Evolutionary conservation across 441 rosid genomes (phyloP), one percentile per base, ranked within the genome.

Genomic region (Gossypium davidsonii): DNA sequence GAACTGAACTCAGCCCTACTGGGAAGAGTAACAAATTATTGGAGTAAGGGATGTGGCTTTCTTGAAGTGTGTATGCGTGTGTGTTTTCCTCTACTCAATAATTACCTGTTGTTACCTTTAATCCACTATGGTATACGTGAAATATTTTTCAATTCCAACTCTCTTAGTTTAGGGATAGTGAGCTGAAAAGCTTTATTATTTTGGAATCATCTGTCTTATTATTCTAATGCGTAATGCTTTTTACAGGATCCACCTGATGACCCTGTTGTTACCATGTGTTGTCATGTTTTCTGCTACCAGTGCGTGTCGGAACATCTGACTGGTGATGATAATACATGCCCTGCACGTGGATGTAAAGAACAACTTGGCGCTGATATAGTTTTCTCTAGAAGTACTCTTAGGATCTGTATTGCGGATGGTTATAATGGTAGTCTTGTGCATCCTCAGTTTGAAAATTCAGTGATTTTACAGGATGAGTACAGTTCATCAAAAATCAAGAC

Each of bases 171-270:
- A 10, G 12, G 59, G 60, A 46, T 67, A 26, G 72, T n/a, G 2
- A 52, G 25, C 46, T 28, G 72, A 67, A 48, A 65, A 51, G 17
- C n/a, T 46, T 42, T 49, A 67, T 39, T 26, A 28, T 49, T 49
- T 26, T 17, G 31, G n/a, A 25, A 72, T 21, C 23, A 56, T 51
- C 44, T 48, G 48, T 72, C 20, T 60, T 17, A 72, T 59, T 17
- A 42, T 76, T 71, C 8, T 46, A 21, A 1, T 72, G 10, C 44
- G 62, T 56, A 46, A 71, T 85, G 61, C 66, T 76, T 83, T 83
- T 82, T 79, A 63, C 89, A 95, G 99, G 99, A 92, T 84, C 90
- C 97, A 52, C 96, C 99, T 11, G 98, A 93, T 82, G 87, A 87
- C 81, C 87, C 98, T 70, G 90, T 95, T 83, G 90, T 93, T 82